Evolutionary conservation across 106 monocot species (phyloP).

Genomic region (Apostasia shenzhenica): DNA sequence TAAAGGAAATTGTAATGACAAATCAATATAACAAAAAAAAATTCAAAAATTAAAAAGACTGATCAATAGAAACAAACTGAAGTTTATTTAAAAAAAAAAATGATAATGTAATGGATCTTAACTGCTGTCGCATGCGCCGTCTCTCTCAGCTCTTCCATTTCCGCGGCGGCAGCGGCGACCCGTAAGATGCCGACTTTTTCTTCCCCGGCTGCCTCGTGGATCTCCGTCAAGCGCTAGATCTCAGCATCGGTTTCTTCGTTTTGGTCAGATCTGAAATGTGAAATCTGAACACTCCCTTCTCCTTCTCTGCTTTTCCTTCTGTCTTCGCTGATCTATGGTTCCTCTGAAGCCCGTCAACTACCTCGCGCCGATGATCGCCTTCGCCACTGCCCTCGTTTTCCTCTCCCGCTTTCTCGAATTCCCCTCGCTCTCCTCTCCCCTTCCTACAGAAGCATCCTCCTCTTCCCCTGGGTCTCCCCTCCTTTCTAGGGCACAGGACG

Average conservation of each 20-base stretch:
- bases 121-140: too few relatives aligned
- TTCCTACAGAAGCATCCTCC: constrained; percentile 10
- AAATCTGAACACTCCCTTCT: background rate
- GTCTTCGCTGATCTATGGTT: constrained; percentile 5
- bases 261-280: background rate
- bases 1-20: too few relatives aligned
- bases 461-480: constrained; percentile 5
- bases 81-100: too few relatives aligned
- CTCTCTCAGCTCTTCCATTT: too few relatives aligned
- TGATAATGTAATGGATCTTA: too few relatives aligned
- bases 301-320: too few relatives aligned
- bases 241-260: background rate
- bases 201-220: too few relatives aligned
- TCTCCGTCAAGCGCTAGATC: background rate
- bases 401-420: constrained; percentile 49
- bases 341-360: constrained; percentile 39
- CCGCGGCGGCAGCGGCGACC: too few relatives aligned
- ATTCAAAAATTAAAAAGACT: too few relatives aligned
- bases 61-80: too few relatives aligned
- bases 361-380: constrained; percentile 47
- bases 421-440: constrained; percentile 39
- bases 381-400: constrained; percentile 44
- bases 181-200: too few relatives aligned
- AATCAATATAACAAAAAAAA: too few relatives aligned
- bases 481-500: background rate